A percentile compares a stretch with the other conserved stretches of the same genome.
Conservation (phyloP, 768 basidiomycete genomes). For the Leccinum variicolor region DNA sequence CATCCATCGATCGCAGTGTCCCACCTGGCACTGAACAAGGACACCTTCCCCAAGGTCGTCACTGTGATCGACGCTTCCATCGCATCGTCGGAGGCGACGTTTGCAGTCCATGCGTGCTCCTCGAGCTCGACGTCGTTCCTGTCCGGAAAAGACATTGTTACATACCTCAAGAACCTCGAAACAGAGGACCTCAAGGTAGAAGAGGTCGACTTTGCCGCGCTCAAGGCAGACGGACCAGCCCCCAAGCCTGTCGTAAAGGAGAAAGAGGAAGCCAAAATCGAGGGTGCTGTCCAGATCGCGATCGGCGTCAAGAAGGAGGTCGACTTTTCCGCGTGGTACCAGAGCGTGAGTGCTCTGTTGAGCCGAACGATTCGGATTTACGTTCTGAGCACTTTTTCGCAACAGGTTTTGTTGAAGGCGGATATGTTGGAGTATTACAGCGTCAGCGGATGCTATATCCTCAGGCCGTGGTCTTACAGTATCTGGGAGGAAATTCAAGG, state of each 20-base stretch:
- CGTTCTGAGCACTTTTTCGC: slow-evolving; percentile 15
- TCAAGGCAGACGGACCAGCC: slow-evolving; percentile 47
- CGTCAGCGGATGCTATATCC: slow-evolving; percentile 97
- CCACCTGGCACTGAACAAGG: slow-evolving; percentile 64
- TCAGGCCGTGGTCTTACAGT: slow-evolving; percentile 95
- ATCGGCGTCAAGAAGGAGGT: slow-evolving; percentile 95
- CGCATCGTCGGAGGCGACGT: slow-evolving; percentile 55
- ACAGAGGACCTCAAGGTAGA: slow-evolving; percentile 62
- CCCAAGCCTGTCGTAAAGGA: slow-evolving; percentile 44
- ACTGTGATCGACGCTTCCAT: slow-evolving; percentile 80
- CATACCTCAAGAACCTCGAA: slow-evolving; percentile 71
- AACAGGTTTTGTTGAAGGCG: slow-evolving; percentile 90
- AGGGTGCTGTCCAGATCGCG: slow-evolving; percentile 88
- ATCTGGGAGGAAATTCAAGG: slow-evolving; percentile 98
- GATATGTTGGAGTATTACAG: slow-evolving; percentile 99
- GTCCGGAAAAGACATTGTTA: slow-evolving; percentile 67
- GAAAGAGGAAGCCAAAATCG: slow-evolving; percentile 76
- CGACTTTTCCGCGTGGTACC: slow-evolving; percentile 94
- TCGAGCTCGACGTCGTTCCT: slow-evolving; percentile 74
- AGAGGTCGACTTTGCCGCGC: slow-evolving; percentile 67
- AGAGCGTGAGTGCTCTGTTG: slow-evolving; percentile 59
- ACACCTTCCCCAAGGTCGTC: slow-evolving; percentile 65
- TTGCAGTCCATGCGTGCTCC: slow-evolving; percentile 75
- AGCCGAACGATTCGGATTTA: neutral
- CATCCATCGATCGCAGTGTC: slow-evolving; percentile 55